Evolutionary conservation across 495 filamentous ascomycete genomes (phyloP), one percentile per base, ranked within the genome.

Genomic region (Lasiosphaeria hispida): DNA sequence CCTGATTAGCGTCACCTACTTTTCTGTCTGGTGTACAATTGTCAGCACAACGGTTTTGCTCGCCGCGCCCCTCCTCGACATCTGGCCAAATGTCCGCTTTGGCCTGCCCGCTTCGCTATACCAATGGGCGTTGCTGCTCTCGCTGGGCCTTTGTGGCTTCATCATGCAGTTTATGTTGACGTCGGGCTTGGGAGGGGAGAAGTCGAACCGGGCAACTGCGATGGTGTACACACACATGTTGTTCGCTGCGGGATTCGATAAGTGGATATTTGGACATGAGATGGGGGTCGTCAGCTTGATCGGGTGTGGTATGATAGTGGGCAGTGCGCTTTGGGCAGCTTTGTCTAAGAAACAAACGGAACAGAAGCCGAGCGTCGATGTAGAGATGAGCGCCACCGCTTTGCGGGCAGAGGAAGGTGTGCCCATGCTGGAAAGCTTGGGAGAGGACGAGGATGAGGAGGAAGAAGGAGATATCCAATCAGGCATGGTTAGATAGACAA

Each of bases 221-320:
- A 96, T 96, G 90, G 77, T 90, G 4, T 97, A 96, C 67, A 90
- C 85, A 43, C 88, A 95, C 69, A 93, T 97, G 89, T 68, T 97
- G 37, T 96, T 96, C 69, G 92, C 93, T 10, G 75, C 96, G 13
- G 82, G 81, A 11, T 92, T 91, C 65, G 93, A 97, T 67, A 83
- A 85, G 55, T 73, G 87, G 48, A 74, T 97, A 10, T 97, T 87
- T 78, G 87, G 88, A 1, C 83, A 80, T 19, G 83, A 78, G 11
- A 86, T 94, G 48, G 83, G 83, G 14, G 64, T 77, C 35, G 71
- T 85, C 61, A 91, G 87, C 53, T 79, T 92, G 56, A 68, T 80
- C 0, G 93, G 93, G 7, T 91, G 88, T 38, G 85, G 77, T 33
- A 65, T 96, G 59, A 96, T 97, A 58, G 68, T 96, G 30, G 87